Evolutionary conservation across 2,329 filamentous ascomycete genomes (phyloP), one percentile per base, ranked within the genome.

Genomic region (Stachybotrys chlorohalonatus): DNA sequence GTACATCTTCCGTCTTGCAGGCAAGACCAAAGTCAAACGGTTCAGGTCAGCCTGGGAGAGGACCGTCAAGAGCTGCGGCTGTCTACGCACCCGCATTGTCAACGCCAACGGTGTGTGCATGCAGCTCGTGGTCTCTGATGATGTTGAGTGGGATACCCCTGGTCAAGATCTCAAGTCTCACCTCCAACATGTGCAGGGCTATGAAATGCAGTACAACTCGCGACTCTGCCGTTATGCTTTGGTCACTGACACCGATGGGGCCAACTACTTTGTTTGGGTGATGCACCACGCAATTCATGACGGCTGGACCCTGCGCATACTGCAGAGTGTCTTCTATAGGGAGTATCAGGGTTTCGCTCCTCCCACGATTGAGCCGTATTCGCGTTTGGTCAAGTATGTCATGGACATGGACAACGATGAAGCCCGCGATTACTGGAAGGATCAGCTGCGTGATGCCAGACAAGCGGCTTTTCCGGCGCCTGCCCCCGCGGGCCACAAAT

Each of bases 281-380:
- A 54, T 63, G 2, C 64, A 67, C 17, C 66, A 68, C 49, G 58
- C 64, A 1, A 42, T 68, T 3, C 67, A 66, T 17, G 66, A 68
- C 52, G 65, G 66, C 11, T 66, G 63, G 60, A 61, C 63, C 1
- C 51, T 64, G n/a, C 39, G 31, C 13, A 51, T 62, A 0, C 56
- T 65, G 5, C 51, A 61, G 47, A 50, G 60, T 5, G 52, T 51
- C 49, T 13, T 51, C n/a, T 32, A 51, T n/a, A 13, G 49, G 17
- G 16, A 30, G n/a, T 15, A 32, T 8, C 15, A 36, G 13, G 15
- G 31, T 13, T 32, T 32, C 24, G 11, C 6, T n/a, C n/a, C 32
- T 7, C 49, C 49, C 11, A 8, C 24, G 17, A 17, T 51, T 11
- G 24, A 51, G 3, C 49, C 49, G 7, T 51, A 51, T 36, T 30